A percentile compares a stretch with the other conserved stretches of the same genome.
Evolutionary conservation across 805 yeast genomes (phyloP).

Genomic region (Wickerhamiella galacta): DNA sequence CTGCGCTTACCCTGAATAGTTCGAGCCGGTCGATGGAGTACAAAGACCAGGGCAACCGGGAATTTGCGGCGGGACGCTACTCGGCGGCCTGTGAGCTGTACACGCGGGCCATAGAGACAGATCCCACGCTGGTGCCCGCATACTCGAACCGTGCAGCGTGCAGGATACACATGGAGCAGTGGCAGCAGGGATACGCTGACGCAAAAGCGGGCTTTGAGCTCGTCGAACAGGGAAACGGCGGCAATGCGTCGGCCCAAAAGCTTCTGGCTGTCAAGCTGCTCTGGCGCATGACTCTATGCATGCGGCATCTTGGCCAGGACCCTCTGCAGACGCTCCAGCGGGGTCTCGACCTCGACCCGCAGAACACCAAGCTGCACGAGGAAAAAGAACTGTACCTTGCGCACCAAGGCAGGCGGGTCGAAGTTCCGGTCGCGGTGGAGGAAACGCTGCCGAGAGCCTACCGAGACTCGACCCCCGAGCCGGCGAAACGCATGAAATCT

Average conservation of each 20-base stretch:
- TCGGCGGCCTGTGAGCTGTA: slow-evolving; percentile 8
- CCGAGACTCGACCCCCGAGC: too few species aligned
- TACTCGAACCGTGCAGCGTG: slow-evolving; percentile 16
- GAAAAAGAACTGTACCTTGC: slow-evolving; percentile 5
- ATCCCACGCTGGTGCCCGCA: slow-evolving; percentile 10
- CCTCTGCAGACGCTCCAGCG: slow-evolving; percentile 2
- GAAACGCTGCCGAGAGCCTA: slow-evolving; percentile 9
- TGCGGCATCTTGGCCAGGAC: slow-evolving; percentile 8
- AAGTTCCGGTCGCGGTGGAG: slow-evolving; percentile 1
- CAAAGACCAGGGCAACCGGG: slow-evolving; percentile 11
- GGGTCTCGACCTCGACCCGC: slow-evolving; percentile 12
- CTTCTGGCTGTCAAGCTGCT: slow-evolving; percentile 8
- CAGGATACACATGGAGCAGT: slow-evolving; percentile 9
- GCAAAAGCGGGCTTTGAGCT: slow-evolving; percentile 9
- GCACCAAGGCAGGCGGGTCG: slow-evolving; percentile 1
- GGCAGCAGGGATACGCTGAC: slow-evolving; percentile 9
- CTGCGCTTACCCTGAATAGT: too few species aligned
- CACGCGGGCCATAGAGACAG: slow-evolving; percentile 10
- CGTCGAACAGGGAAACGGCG: not conserved
- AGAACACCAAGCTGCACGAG: slow-evolving; percentile 8
- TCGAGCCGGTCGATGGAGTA: too few species aligned
- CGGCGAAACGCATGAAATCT: too few species aligned
- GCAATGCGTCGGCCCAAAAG: not conserved
- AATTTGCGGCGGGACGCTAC: slow-evolving; percentile 6
- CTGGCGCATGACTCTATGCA: slow-evolving; percentile 12